Evolutionary conservation across 805 yeast genomes (phyloP), one percentile per base, ranked within the genome.

Genomic region (Candida mattraensis): DNA sequence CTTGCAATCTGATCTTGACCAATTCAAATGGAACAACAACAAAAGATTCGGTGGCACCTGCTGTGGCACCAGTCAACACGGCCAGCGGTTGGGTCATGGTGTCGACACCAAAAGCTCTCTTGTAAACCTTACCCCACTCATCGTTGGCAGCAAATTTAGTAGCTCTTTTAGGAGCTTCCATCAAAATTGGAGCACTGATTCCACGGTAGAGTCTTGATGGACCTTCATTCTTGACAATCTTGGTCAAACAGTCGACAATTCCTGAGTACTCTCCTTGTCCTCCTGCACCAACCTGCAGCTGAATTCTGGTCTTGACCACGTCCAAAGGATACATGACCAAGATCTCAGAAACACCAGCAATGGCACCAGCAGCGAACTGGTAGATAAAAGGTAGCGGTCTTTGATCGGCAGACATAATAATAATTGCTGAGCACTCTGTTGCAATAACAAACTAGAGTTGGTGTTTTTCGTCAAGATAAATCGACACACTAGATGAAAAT

Each of bases 121-220:
- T 77, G 74, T 88, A 91, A 50, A 88, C 63, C 62, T 83, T 83
- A 35, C 95, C 91, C 83, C 95, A 93, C 62, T 87, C 94, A 60
- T 93, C 99, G 60, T 93, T 93, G 44, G 97, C 96, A 34, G 98
- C 97, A 60, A 93, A 93, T 64, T 93, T 93, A 48, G 96, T 89
- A 26, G 99, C 99, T 70, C 99, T 80, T 72, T 93, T 93, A 47
- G 99, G 99, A 10, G 98, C 99, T 64, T 93, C 99, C 99, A 93
- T 93, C 54, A 93, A 71, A 50, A 93, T 87, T 21, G 99, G 99
- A 16, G 99, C 96, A 19, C 85, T 69, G 54, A 93, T 93, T 48
- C 99, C 99, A 58, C 89, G 80, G 67, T 93, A 93, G 40, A 91
- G 74, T 45, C 93, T 73, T 8, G 83, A 65, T 26, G 79, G 72